Conservation (phyloP, 176 grass and related monocot genomes). For the Paspalum vaginatum region DNA sequence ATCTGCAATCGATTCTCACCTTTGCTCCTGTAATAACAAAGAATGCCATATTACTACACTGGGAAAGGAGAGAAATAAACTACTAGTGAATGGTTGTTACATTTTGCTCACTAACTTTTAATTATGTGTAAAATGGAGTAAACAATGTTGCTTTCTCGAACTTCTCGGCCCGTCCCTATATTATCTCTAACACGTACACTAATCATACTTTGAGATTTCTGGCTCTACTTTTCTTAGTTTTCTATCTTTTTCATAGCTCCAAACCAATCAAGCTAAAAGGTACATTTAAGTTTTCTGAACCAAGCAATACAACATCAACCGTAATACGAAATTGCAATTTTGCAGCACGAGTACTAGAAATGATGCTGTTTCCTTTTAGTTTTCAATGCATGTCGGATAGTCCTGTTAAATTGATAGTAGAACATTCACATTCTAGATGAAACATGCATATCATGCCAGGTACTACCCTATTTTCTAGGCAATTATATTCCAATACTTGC, state of each 20-base stretch:
- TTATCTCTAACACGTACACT: background rate
- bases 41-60: background rate
- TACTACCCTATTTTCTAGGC: background rate
- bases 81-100: background rate
- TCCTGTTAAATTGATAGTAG: background rate
- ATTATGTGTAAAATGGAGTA: background rate
- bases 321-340: too few relatives aligned
- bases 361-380: background rate
- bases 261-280: background rate
- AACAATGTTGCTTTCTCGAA: background rate
- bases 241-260: background rate
- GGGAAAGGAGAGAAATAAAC: background rate
- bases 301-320: too few relatives aligned
- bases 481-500: background rate
- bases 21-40: conserved; percentile 67
- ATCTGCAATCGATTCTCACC: conserved; percentile 79
- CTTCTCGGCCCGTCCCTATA: background rate
- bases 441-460: background rate
- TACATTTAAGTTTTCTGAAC: too few relatives aligned
- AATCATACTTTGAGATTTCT: background rate
- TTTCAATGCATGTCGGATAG: background rate
- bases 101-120: background rate
- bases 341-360: background rate
- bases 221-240: background rate
- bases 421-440: background rate